Evolutionary conservation across 1,284 basidiomycete genomes (phyloP).

Genomic region (Paramarasmius palmivorus): DNA sequence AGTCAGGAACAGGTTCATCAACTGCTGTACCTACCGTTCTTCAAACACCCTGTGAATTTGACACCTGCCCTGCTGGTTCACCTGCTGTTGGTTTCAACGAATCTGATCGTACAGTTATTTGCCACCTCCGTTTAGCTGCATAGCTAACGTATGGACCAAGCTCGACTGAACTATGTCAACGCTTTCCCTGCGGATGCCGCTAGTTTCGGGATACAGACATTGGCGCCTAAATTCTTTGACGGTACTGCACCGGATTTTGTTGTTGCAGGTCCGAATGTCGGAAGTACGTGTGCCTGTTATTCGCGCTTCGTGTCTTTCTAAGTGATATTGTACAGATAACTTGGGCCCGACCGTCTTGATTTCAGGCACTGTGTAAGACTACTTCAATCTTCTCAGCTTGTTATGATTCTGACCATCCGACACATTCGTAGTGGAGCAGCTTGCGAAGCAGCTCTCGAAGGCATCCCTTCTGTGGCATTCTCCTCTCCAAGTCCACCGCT

Average conservation of each 20-base stretch:
- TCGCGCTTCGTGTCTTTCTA: no score
- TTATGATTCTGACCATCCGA: background rate
- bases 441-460: slow-evolving; percentile 35
- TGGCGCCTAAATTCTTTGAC: slow-evolving; percentile 36
- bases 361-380: slow-evolving; percentile 41
- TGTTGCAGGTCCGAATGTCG: slow-evolving; percentile 44
- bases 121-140: background rate
- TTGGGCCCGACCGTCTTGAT: slow-evolving; percentile 27
- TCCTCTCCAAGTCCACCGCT: slow-evolving; percentile 33
- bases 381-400: background rate
- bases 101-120: slow-evolving; percentile 36
- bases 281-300: no score
- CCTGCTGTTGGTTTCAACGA: slow-evolving; percentile 38
- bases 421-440: slow-evolving; percentile 37
- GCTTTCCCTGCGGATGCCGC: slow-evolving; percentile 35
- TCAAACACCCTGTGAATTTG: slow-evolving; percentile 35
- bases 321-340: slow-evolving; percentile 35
- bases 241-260: slow-evolving; percentile 37
- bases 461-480: slow-evolving; percentile 42
- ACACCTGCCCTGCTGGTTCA: slow-evolving; percentile 37
- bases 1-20: slow-evolving; percentile 38
- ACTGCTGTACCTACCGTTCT: slow-evolving; percentile 22
- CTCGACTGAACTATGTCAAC: slow-evolving; percentile 31
- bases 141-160: slow-evolving; percentile 17
- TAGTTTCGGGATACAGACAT: slow-evolving; percentile 36